phyloP scores from a whole-genome alignment of 495 filamentous ascomycete genomes.

The Aspergillus biplanus region DNA sequence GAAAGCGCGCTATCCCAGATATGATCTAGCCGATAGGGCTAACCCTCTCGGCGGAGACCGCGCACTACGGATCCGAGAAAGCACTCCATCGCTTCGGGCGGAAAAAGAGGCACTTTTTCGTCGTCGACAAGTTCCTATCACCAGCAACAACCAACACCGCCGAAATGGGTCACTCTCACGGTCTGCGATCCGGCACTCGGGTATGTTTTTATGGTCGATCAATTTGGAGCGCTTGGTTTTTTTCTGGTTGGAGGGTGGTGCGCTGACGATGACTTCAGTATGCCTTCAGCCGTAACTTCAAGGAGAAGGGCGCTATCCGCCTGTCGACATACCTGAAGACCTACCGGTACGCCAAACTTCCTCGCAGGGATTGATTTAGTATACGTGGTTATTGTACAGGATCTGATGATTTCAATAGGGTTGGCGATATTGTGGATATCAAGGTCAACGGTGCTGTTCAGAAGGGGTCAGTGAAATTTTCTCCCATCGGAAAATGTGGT shows the following conservation, averaged over 20 bases:
- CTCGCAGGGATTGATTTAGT: slow-evolving; percentile 11
- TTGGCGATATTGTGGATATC: slow-evolving; percentile 97
- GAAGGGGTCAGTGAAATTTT: slow-evolving; percentile 77
- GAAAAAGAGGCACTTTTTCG: slow-evolving; percentile 33
- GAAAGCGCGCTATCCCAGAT: slow-evolving; percentile 8
- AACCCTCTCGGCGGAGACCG: slow-evolving; percentile 25
- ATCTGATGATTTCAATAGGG: slow-evolving; percentile 57
- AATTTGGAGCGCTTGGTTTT: slow-evolving; percentile 16
- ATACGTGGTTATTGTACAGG: slow-evolving; percentile 26
- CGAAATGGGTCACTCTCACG: slow-evolving; percentile 94
- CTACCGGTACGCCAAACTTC: slow-evolving; percentile 68
- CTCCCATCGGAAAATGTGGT: slow-evolving; percentile 13
- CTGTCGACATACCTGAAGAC: slow-evolving; percentile 88
- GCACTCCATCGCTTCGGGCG: slow-evolving; percentile 30
- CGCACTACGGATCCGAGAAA: slow-evolving; percentile 37
- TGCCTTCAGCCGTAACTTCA: slow-evolving; percentile 92
- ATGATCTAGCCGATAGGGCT: slow-evolving; percentile 29
- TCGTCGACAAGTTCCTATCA: slow-evolving; percentile 50
- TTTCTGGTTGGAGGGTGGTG: slow-evolving; percentile 15
- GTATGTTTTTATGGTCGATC: slow-evolving; percentile 49
- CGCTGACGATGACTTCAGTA: slow-evolving; percentile 58
- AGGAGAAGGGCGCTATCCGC: slow-evolving; percentile 87
- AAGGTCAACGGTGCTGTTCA: slow-evolving; percentile 97
- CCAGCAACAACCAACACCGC: slow-evolving; percentile 51
- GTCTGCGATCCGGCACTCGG: slow-evolving; percentile 93